phyloP scores from a whole-genome alignment of 2,329 filamentous ascomycete species.

The Lecanicillium sp. region DNA sequence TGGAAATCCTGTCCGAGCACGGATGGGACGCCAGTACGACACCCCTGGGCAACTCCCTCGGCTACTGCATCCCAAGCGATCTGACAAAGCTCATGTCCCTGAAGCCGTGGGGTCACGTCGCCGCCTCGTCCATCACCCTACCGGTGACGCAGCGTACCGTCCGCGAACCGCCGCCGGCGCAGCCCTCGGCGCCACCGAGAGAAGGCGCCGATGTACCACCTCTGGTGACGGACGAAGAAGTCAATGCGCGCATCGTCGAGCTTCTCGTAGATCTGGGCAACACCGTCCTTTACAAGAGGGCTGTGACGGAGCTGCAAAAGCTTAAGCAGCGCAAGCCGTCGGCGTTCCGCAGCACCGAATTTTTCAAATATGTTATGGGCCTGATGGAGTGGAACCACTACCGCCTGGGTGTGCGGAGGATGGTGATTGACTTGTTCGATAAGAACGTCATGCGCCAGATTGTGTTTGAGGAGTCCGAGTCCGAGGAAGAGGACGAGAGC shows the following conservation, averaged over 20 bases:
- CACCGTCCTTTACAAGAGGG: conserved; percentile 84
- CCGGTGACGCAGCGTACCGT: conserved; percentile 50
- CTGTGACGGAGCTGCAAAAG: conserved; percentile 73
- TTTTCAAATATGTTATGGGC: conserved; percentile 81
- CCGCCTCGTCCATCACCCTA: conserved; percentile 40
- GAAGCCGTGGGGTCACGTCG: conserved; percentile 50
- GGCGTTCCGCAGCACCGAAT: conserved; percentile 66
- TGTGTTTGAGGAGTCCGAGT: conserved; percentile 64
- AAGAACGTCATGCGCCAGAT: conserved; percentile 79
- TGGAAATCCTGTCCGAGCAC: conserved; percentile 82
- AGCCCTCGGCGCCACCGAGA: conserved; percentile 36
- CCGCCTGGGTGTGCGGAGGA: conserved; percentile 75
- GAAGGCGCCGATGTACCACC: conserved; percentile 35
- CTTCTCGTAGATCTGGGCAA: conserved; percentile 86
- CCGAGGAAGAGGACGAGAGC: conserved; percentile 47
- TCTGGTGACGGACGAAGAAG: conserved; percentile 53
- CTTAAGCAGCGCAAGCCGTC: conserved; percentile 69
- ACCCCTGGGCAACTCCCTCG: conserved; percentile 72
- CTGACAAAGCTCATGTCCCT: conserved; percentile 75
- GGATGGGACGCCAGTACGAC: conserved; percentile 93
- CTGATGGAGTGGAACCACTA: conserved; percentile 88
- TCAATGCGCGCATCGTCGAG: conserved; percentile 76
- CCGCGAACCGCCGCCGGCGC: conserved; percentile 35
- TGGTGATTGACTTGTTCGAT: conserved; percentile 92
- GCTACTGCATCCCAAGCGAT: conserved; percentile 78